These are phyloP conservation scores for Nakazawaea wickerhamii DNA, from an alignment of 805 yeast species.

Conservation along the genomic window DNA sequence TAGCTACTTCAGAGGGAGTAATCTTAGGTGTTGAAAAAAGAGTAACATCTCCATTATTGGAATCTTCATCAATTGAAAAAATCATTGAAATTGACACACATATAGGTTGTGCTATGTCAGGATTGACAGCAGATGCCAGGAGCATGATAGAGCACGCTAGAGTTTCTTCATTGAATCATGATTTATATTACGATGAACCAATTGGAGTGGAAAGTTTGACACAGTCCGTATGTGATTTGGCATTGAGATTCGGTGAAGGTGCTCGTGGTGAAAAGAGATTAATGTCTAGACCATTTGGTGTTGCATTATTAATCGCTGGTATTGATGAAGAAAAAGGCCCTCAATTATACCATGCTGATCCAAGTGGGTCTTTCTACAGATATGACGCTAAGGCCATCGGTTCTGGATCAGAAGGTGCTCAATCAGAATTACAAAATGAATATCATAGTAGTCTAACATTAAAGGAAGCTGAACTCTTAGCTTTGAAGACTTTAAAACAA, in stretches of 20 bases:
- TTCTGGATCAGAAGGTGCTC: slow-evolving; percentile 98
- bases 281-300: slow-evolving; percentile 99
- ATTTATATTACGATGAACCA: slow-evolving; percentile 85
- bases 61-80: slow-evolving; percentile 90
- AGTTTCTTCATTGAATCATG: slow-evolving; percentile 81
- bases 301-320: slow-evolving; percentile 93
- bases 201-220: slow-evolving; percentile 91
- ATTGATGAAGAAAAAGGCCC: slow-evolving; percentile 90
- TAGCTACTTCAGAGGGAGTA: slow-evolving; percentile 92
- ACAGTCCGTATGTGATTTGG: slow-evolving; percentile 95
- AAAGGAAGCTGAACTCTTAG: slow-evolving; percentile 86
- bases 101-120: slow-evolving; percentile 98
- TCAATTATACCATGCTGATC: slow-evolving; percentile 97
- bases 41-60: slow-evolving; percentile 87
- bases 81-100: slow-evolving; percentile 92
- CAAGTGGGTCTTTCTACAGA: slow-evolving; percentile 95
- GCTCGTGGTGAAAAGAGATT: slow-evolving; percentile 91
- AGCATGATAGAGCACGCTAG: slow-evolving; percentile 98
- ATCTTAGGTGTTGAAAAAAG: slow-evolving; percentile 95
- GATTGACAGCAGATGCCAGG: slow-evolving; percentile 97
- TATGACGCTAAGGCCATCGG: slow-evolving; percentile 99
- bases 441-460: slow-evolving; percentile 89
- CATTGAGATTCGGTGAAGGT: slow-evolving; percentile 95
- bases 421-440: slow-evolving; percentile 93
- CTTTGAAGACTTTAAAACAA: slow-evolving; percentile 86